phyloP scores from a whole-genome alignment of 495 filamentous ascomycete species.

The Tuber aestivum region DNA sequence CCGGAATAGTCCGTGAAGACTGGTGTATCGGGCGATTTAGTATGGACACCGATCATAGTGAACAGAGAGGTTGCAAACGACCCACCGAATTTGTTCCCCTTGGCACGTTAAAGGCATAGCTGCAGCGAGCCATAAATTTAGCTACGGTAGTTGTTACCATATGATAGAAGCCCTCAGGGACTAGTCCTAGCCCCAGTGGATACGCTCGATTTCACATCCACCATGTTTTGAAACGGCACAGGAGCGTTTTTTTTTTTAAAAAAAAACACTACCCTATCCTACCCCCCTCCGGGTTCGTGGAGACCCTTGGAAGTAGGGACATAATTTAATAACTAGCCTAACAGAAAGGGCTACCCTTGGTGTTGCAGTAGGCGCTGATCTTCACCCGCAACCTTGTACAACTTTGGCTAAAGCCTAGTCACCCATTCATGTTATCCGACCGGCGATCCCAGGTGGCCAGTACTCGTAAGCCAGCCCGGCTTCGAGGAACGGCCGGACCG shows the following conservation, averaged over 20 bases:
- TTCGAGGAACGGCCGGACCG: not conserved
- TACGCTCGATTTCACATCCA: not conserved
- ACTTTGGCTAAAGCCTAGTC: not conserved
- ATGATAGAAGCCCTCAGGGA: not conserved
- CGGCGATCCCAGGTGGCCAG: not conserved
- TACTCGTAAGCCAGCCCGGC: not conserved
- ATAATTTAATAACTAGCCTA: not conserved
- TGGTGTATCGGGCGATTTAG: not conserved
- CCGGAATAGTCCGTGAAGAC: not conserved
- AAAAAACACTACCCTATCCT: not conserved
- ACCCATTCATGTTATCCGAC: not conserved
- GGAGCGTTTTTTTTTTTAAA: not conserved
- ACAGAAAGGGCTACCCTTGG: not conserved
- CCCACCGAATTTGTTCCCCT: not conserved
- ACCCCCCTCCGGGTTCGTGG: not conserved
- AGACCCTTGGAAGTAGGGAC: not conserved
- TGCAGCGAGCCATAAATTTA: not conserved
- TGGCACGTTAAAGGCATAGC: not conserved
- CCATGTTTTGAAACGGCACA: not conserved
- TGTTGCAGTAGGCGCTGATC: not conserved
- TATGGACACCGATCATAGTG: not conserved
- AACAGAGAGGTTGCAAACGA: not conserved
- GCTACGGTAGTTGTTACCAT: no score
- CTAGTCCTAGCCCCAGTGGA: not conserved
- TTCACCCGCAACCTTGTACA: not conserved